phyloP scores from a whole-genome alignment of 202 grass and related monocot genomes.

The Digitaria exilis region DNA sequence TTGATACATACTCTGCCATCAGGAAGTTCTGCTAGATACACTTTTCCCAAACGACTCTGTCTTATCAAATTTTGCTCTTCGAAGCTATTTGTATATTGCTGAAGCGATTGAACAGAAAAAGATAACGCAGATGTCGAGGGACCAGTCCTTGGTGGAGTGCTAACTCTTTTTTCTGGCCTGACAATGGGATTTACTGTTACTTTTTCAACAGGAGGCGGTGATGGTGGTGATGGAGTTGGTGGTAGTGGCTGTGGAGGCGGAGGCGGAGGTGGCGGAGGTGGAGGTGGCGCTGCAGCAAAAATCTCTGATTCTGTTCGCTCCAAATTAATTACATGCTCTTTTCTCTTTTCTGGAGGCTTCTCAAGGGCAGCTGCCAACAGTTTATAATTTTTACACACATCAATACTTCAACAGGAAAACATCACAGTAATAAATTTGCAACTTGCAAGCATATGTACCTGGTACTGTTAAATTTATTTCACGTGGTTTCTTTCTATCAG shows the following conservation, averaged over 20 bases:
- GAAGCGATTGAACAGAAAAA: conserved; percentile 84
- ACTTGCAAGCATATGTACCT: conserved; percentile 43
- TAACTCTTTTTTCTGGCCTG: conserved; percentile 45
- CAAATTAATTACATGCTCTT: conserved; percentile 66
- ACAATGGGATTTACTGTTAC: conserved; percentile 49
- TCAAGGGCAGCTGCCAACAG: conserved; percentile 55
- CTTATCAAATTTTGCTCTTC: conserved; percentile 73
- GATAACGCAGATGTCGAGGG: conserved; percentile 62
- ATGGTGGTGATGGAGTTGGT: neutral
- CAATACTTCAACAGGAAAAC: conserved; percentile 22
- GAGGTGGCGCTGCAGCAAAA: conserved; percentile 57
- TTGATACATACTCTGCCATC: conserved; percentile 63
- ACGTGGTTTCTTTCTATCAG: conserved; percentile 43
- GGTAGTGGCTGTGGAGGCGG: neutral
- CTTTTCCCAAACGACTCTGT: conserved; percentile 70
- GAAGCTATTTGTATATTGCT: conserved; percentile 89
- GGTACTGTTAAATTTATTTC: conserved; percentile 61
- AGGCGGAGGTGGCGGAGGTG: conserved; percentile 34
- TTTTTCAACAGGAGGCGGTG: conserved; percentile 40
- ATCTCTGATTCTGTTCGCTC: conserved; percentile 63
- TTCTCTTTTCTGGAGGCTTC: conserved; percentile 60
- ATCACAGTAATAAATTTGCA: conserved; percentile 21
- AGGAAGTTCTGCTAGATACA: conserved; percentile 77
- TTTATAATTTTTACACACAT: conserved; percentile 32
- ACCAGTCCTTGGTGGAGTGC: conserved; percentile 44